Evolutionary conservation across 805 yeast genomes (phyloP), one percentile per base, ranked within the genome.

Genomic region (Saturnispora silvae): DNA sequence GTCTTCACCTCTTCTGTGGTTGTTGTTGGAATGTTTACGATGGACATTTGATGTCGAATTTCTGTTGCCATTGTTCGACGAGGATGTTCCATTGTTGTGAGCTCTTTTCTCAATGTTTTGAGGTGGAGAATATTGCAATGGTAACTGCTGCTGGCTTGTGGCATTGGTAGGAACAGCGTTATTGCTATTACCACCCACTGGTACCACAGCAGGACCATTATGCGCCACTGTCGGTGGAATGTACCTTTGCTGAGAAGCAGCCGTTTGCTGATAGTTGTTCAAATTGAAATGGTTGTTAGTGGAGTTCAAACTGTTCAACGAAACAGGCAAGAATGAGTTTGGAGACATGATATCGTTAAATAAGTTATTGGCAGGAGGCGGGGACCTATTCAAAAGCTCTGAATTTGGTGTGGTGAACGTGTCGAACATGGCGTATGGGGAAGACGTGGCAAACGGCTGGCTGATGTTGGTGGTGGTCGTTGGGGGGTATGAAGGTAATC

Each of bases 1-100:
- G 51, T 81, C 89, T 45, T 80, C 89, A 23, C 75, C 75, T 25
- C 61, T 55, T 36, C 55, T 49, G 36, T 50, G 56, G 20, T 36
- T 36, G 33, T 50, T 53, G 13, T 59, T 54, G 4, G 60, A 44
- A 33, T 55, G 61, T 30, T 56, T 57, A 43, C 62, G 46, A 37
- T 57, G 62, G 32, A 57, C 49, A 41, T 56, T 56, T 11, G 61
- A 59, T 23, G 61, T 55, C 10, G 59, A 45, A 22, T 31, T 36
- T n/a, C n/a, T n/a, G n/a, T n/a, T n/a, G n/a, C n/a, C n/a, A n/a
- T n/a, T n/a, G n/a, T n/a, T n/a, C n/a, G n/a, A n/a, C n/a, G n/a
- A n/a, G n/a, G n/a, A n/a, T n/a, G n/a, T n/a, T 36, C 39, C 31
- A 18, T n/a, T 24, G 42, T 29, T 30, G 18, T 18, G 7, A 15